Conservation (phyloP, 176 grass and related monocot genomes). For the Tuctoria greenei region DNA sequence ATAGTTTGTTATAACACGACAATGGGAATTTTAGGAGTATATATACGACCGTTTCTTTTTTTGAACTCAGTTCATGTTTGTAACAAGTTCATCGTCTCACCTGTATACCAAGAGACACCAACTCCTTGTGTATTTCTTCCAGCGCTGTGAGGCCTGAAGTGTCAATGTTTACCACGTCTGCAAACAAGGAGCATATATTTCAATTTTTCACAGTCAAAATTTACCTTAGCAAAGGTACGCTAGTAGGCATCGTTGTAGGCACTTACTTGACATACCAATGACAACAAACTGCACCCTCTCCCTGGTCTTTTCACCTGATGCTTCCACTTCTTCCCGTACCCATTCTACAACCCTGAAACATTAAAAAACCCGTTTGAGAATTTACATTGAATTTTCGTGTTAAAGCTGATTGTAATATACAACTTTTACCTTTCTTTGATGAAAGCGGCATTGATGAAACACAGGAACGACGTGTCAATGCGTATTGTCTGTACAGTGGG, state of each 20-base stretch:
- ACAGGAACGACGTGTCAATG: conserved; percentile 76
- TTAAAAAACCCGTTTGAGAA: background rate
- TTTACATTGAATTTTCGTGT: background rate
- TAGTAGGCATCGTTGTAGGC: background rate
- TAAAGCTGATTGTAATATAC: background rate
- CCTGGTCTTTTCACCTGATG: conserved; percentile 37
- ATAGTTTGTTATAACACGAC: conserved; percentile 5
- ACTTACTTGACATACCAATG: conserved; percentile 84
- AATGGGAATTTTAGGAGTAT: too few species aligned
- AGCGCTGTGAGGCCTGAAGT: conserved; percentile 70
- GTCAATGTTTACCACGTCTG: conserved; percentile 88
- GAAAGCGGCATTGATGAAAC: conserved; percentile 79
- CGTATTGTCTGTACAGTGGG: conserved; percentile 48
- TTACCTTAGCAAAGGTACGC: background rate
- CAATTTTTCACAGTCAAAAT: background rate
- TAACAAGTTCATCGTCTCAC: conserved; percentile 34
- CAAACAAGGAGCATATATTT: conserved; percentile 14
- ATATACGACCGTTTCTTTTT: background rate
- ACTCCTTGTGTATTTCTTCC: conserved; percentile 65
- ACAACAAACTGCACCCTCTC: conserved; percentile 59
- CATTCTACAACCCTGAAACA: conserved; percentile 59
- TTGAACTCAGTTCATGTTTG: background rate
- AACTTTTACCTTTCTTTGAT: conserved; percentile 76
- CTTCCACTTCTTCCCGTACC: conserved; percentile 49
- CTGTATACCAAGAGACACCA: conserved; percentile 63